A percentile compares a stretch with the other conserved stretches of the same genome.
Evolutionary conservation across 2,329 filamentous ascomycete species (phyloP).

Genomic region (Aspergillus fijiensis): DNA sequence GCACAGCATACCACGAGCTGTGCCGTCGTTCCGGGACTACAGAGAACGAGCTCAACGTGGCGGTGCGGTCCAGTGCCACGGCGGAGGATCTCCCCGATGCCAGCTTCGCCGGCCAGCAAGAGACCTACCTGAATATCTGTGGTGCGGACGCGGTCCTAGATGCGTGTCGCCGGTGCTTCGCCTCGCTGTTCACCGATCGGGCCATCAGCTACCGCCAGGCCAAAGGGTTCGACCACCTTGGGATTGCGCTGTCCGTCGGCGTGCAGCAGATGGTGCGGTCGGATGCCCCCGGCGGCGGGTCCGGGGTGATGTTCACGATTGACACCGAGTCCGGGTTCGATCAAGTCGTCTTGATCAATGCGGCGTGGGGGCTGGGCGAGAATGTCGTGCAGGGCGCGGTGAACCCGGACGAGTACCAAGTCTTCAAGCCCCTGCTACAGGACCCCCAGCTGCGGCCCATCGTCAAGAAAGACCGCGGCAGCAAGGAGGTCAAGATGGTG

Average conservation of each 20-base stretch:
- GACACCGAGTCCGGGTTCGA: constrained; percentile 44
- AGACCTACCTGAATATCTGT: constrained; percentile 39
- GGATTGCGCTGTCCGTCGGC: constrained; percentile 23
- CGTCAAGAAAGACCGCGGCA: constrained; percentile 36
- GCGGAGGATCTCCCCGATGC: constrained; percentile 43
- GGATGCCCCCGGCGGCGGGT: constrained; percentile 27
- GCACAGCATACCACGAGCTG: constrained; percentile 30
- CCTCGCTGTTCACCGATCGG: constrained; percentile 41
- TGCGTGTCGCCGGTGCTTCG: constrained; percentile 40
- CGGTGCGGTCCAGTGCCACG: constrained; percentile 42
- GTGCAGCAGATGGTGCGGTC: constrained; percentile 35
- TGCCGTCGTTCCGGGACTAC: constrained; percentile 14
- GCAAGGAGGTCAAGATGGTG: constrained; percentile 38
- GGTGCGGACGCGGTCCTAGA: constrained; percentile 33
- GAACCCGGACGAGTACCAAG: constrained; percentile 42
- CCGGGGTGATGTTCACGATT: constrained; percentile 45
- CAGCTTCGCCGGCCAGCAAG: constrained; percentile 43
- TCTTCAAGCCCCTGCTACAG: constrained; percentile 39
- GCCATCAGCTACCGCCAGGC: constrained; percentile 38
- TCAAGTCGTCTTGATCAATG: constrained; percentile 43
- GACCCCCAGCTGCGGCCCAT: constrained; percentile 31
- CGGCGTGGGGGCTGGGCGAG: constrained; percentile 41
- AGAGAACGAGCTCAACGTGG: constrained; percentile 31
- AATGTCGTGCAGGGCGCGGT: constrained; percentile 42
- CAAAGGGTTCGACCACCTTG: constrained; percentile 23